These are phyloP conservation scores for Bruguiera sexangula DNA, from an alignment of 345 rosid species.

Conservation along the genomic window DNA sequence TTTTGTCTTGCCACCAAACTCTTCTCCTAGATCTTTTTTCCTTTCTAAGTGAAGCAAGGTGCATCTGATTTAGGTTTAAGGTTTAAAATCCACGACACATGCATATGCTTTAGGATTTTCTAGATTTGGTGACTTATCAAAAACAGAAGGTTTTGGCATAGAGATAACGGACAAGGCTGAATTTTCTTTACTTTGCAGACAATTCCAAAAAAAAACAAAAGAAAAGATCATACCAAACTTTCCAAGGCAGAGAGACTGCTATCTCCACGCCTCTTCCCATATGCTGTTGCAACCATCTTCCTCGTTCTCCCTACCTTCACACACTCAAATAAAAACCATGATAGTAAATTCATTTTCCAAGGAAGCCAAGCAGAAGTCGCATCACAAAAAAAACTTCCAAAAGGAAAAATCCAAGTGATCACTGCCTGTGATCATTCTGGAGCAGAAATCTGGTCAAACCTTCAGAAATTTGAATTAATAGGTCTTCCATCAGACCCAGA, in stretches of 20 bases:
- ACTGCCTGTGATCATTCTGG: not conserved
- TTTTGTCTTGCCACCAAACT: no score
- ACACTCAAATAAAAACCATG: constrained; percentile 22
- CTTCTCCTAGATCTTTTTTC: no score
- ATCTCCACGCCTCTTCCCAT: constrained; percentile 81
- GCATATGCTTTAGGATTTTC: no score
- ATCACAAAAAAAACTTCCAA: constrained; percentile 1
- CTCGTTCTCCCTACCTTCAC: constrained; percentile 84
- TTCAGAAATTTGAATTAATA: not conserved
- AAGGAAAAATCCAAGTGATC: not conserved
- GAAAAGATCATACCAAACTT: constrained; percentile 48
- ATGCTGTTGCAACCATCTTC: constrained; percentile 66
- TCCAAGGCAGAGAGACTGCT: constrained; percentile 70
- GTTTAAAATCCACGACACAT: no score
- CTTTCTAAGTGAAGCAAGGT: no score
- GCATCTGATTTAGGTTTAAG: no score
- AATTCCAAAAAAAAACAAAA: no score
- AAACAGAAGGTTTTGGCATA: not conserved
- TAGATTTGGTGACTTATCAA: no score
- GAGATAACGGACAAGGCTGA: not conserved
- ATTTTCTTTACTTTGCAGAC: no score
- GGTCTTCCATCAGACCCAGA: not conserved
- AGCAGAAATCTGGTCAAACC: no score
- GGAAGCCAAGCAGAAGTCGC: constrained; percentile 13
- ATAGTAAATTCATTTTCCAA: constrained; percentile 9